Conservation (phyloP, 1,284 basidiomycete species). For the Afroboletus lepidellus region DNA sequence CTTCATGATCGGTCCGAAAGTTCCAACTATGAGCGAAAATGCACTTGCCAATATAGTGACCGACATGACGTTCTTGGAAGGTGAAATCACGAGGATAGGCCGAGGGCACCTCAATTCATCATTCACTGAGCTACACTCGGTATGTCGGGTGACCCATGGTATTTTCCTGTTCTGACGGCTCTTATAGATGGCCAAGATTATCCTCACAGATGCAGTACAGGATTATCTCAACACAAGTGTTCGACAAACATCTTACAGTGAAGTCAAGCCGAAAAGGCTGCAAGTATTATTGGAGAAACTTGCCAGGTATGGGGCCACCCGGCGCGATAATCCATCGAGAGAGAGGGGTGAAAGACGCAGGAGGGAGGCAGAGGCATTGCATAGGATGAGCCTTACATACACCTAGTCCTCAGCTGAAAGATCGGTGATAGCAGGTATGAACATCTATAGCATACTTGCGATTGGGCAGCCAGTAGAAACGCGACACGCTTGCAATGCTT, state of each 20-base stretch:
- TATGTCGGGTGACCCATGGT: slow-evolving; percentile 39
- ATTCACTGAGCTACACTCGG: slow-evolving; percentile 80
- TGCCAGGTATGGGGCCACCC: slow-evolving; percentile 61
- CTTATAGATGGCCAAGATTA: slow-evolving; percentile 73
- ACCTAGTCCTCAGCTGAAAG: slow-evolving; percentile 5
- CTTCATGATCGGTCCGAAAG: slow-evolving; percentile 74
- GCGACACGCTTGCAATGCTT: slow-evolving; percentile 3
- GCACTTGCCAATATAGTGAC: slow-evolving; percentile 81
- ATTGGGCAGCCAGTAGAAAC: slow-evolving; percentile 1
- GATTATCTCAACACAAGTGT: slow-evolving; percentile 77
- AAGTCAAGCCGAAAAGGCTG: slow-evolving; percentile 73
- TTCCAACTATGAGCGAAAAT: slow-evolving; percentile 85
- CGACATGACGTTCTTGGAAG: slow-evolving; percentile 84
- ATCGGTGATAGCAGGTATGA: slow-evolving; percentile 8
- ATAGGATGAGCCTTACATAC: slow-evolving; percentile 39
- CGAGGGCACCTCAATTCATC: slow-evolving; percentile 69
- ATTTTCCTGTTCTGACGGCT: slow-evolving; percentile 10
- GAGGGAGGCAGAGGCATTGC: slow-evolving; percentile 77
- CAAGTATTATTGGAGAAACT: slow-evolving; percentile 81
- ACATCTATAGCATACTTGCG: slow-evolving; percentile 24
- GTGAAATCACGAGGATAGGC: slow-evolving; percentile 74
- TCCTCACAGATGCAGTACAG: slow-evolving; percentile 70
- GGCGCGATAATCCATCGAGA: slow-evolving; percentile 54
- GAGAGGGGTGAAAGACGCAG: slow-evolving; percentile 70
- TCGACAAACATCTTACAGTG: slow-evolving; percentile 70